Base-by-base conservation (phyloP, 345 rosid genomes). In the Rhodamnia argentea region DNA sequence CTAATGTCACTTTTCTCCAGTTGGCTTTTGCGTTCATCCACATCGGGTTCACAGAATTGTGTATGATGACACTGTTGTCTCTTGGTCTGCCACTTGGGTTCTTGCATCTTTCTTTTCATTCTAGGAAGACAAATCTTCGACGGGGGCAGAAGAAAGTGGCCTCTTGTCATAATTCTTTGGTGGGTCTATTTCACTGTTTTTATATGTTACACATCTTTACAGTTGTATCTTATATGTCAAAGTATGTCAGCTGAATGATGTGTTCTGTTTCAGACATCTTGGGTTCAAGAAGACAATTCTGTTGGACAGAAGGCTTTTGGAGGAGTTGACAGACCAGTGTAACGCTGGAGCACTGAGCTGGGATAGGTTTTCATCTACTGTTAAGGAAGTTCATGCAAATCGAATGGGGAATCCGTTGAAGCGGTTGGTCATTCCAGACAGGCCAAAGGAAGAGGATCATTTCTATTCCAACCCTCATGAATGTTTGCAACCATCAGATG, bases 391-490 rank as follows among this genome's bases (percentile, higher is more conserved):
- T 78, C 92, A 91, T 83, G 87, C 89, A 27, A 82, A 89, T 70
- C 89, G 85, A 1, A 84, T 85, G 82, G 91, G 92, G 55, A 87
- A 91, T 50, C 91, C 90, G 24, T 52, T 64, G 40, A 42, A 42
- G 40, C 40, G 40, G 40, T 37, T 37, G 40, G 40, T 37, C 40
- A 37, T 37, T 37, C 40, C 40, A 37, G 40, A 37, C 40, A 37
- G 40, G 40, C 40, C 40, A 37, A 37, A 37, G 40, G 40, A 37
- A 37, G 40, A 37, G 40, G 94, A 90, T 84, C 87, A 89, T 55
- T 92, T 91, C 86, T 92, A 91, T 62, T 84, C 93, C 27, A 92
- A 92, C 42, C 93, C 93, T 20, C 84, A 88, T 59, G 94, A 92
- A 83, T 93, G 94, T 84, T 85, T 92, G 87, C 53, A 84, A 54